Evolutionary conservation across 2,329 filamentous ascomycete genomes (phyloP), one percentile per base, ranked within the genome.

Genomic region (Stagonosporopsis tanaceti): DNA sequence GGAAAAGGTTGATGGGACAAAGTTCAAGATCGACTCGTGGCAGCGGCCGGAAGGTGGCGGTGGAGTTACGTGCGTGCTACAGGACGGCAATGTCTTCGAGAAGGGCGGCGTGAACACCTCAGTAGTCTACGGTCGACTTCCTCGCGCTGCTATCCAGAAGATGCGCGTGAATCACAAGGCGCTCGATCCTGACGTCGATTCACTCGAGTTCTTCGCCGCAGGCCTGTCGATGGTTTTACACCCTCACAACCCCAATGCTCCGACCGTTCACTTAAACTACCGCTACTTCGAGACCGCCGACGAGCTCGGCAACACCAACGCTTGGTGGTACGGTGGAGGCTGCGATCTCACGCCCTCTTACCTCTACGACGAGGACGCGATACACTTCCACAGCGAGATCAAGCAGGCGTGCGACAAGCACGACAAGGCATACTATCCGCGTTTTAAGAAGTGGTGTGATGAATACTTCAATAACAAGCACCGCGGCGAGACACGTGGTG

Each of bases 271-370:
- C 77, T 84, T 99, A 67, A 99, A 99, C 82, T 98, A 98, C 82
- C 88, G 95, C 55, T 99, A 99, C 80, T 99, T 99, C 73, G 95
- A 99, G 81, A 99, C 95, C 1, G 90, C 91, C 59, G 90, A 94
- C 69, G 86, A 90, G 8, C 89, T 94, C 68, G 92, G 91, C 40
- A 90, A 84, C 64, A 89, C 84, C 50, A 92, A 94, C 63, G 90
- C 93, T 7, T 99, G 95, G 94, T 99, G 95, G 95, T 99, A 97
- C 71, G 95, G 95, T 63, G 95, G 95, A 47, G 95, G 95, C 54
- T 93, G 92, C 50, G 95, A 99, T 77, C 79, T 99, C 66, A 99
- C 95, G 12, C 95, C 95, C 0, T 88, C 85, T 37, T 99, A 98
- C 75, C 86, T 99, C 30, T 98, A 97, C 78, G 94, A 97, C 68